Conservation (phyloP, 306 rosid genomes). For the Cicer pinnatifidum region DNA sequence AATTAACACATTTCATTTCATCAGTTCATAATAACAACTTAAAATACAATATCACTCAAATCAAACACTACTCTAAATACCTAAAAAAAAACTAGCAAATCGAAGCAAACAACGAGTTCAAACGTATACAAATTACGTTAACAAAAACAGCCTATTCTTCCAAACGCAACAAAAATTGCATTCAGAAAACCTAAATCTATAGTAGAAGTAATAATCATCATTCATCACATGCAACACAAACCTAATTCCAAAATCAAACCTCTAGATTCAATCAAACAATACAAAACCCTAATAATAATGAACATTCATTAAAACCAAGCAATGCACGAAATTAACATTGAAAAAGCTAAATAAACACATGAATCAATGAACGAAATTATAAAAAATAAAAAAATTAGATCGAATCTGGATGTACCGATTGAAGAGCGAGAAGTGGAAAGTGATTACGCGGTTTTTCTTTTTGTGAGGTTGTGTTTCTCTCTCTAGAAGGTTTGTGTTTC, state of each 20-base stretch:
- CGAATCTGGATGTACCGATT: slow-evolving; percentile 13
- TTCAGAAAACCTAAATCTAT: slow-evolving; percentile 24
- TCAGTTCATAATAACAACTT: neutral
- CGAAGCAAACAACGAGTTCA: neutral
- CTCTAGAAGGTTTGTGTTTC: slow-evolving; percentile 1
- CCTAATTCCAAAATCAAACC: slow-evolving; percentile 11
- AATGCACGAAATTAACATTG: slow-evolving; percentile 9
- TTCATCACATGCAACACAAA: slow-evolving; percentile 44
- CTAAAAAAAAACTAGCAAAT: neutral
- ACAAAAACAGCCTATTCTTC: slow-evolving; percentile 10
- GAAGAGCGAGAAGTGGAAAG: neutral
- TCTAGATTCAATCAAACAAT: slow-evolving; percentile 39
- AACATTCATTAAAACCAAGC: neutral
- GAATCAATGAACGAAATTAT: neutral
- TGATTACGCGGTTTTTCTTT: neutral
- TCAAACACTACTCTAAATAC: slow-evolving; percentile 5
- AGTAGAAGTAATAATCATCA: neutral
- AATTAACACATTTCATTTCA: neutral
- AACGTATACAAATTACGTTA: neutral
- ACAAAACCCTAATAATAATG: neutral
- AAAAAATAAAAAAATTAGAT: neutral
- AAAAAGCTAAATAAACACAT: no score
- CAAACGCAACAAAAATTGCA: neutral
- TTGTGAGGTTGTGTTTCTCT: neutral
- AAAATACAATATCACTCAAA: slow-evolving; percentile 19